phyloP scores from a whole-genome alignment of 441 rosid species.

The Eruca vesicaria region DNA sequence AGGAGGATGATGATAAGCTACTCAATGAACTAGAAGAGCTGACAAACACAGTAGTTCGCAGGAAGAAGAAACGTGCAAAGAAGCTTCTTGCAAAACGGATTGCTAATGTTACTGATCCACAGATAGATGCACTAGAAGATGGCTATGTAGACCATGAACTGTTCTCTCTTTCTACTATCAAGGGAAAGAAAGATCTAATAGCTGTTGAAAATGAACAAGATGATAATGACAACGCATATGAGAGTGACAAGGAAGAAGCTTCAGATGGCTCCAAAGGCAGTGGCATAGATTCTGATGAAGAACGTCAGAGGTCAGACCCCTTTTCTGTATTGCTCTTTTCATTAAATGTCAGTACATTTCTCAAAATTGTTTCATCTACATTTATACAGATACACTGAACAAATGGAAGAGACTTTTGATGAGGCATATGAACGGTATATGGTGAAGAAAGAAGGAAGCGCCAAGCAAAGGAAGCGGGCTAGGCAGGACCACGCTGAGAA shows the following conservation, averaged over 20 bases:
- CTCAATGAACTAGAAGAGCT: constrained; percentile 93
- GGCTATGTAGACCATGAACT: background rate
- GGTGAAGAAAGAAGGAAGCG: constrained; percentile 69
- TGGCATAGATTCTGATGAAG: constrained; percentile 81
- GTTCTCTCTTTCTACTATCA: background rate
- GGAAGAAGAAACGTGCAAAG: constrained; percentile 70
- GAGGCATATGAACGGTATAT: constrained; percentile 67
- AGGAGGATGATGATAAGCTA: constrained; percentile 42
- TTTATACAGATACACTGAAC: constrained; percentile 63
- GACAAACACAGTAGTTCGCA: constrained; percentile 57
- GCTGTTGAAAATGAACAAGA: constrained; percentile 66
- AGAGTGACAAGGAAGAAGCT: constrained; percentile 45
- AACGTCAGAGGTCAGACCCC: constrained; percentile 54
- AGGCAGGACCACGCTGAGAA: background rate
- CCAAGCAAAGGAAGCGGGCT: constrained; percentile 26
- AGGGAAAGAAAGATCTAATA: constrained; percentile 50
- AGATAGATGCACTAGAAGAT: background rate
- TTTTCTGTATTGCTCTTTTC: background rate
- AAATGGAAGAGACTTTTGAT: constrained; percentile 75
- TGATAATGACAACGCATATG: constrained; percentile 42
- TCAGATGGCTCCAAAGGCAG: constrained; percentile 48
- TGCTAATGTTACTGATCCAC: constrained; percentile 54
- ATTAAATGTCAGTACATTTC: background rate
- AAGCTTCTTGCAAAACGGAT: constrained; percentile 71
- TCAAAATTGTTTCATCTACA: constrained; percentile 15